phyloP scores from a whole-genome alignment of 2,329 filamentous ascomycete species.

The Pseudonectria buxi region DNA sequence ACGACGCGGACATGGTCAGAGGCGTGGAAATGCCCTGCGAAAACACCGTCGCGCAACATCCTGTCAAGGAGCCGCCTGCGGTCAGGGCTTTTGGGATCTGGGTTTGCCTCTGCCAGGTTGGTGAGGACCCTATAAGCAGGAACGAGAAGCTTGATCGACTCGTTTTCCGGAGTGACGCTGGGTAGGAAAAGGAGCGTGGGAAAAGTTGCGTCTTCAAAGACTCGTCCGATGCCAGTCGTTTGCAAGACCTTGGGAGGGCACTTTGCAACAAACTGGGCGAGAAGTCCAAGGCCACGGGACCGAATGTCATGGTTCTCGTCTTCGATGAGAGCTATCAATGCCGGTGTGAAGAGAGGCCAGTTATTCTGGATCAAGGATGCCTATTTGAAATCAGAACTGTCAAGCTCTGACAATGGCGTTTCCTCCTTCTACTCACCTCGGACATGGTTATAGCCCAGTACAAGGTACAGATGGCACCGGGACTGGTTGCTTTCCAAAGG shows the following conservation, averaged over 20 bases:
- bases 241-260: slow-evolving; percentile 48
- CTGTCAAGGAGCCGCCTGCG: slow-evolving; percentile 42
- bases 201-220: slow-evolving; percentile 63
- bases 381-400: slow-evolving; percentile 23
- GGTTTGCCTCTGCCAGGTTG: slow-evolving; percentile 38
- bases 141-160: slow-evolving; percentile 58
- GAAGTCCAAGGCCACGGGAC: slow-evolving; percentile 46
- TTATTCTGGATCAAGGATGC: slow-evolving; percentile 39
- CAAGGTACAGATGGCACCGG: slow-evolving; percentile 18
- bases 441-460: slow-evolving; percentile 50
- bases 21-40: slow-evolving; percentile 50
- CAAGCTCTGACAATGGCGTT: too few species aligned
- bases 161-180: slow-evolving; percentile 64
- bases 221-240: slow-evolving; percentile 56
- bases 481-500: slow-evolving; percentile 18
- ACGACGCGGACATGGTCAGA: slow-evolving; percentile 52
- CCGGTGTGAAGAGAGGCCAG: slow-evolving; percentile 65
- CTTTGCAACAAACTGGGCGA: slow-evolving; percentile 47
- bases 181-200: slow-evolving; percentile 74
- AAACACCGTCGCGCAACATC: slow-evolving; percentile 49
- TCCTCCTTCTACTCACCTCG: slow-evolving; percentile 34
- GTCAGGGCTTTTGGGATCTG: slow-evolving; percentile 16
- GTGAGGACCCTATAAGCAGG: slow-evolving; percentile 62
- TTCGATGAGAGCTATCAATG: slow-evolving; percentile 62
- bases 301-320: slow-evolving; percentile 50